Evolutionary conservation across 2,329 filamentous ascomycete genomes (phyloP).

Genomic region (Nigrospora sphaerica): DNA sequence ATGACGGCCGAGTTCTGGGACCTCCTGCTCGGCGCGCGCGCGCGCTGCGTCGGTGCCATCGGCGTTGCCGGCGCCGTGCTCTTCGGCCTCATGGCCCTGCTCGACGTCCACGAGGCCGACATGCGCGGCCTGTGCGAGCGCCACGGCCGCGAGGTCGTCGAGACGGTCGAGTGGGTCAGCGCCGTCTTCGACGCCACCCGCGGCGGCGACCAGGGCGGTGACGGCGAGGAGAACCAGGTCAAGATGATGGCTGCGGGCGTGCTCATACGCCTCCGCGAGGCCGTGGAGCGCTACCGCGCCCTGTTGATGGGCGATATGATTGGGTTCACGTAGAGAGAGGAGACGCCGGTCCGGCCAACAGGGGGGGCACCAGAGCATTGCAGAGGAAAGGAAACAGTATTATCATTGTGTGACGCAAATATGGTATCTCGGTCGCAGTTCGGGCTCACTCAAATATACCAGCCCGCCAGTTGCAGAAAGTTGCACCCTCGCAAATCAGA

Average conservation of each 20-base stretch:
- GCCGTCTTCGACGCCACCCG: constrained; percentile 60
- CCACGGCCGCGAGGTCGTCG: constrained; percentile 70
- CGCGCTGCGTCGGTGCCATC: constrained; percentile 50
- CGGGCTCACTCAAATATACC: no score
- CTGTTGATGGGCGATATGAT: constrained; percentile 66
- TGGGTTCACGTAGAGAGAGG: constrained; percentile 19
- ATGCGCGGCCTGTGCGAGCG: constrained; percentile 65
- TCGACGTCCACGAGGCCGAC: constrained; percentile 75
- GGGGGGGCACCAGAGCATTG: no score
- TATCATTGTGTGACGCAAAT: no score
- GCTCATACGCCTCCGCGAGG: constrained; percentile 70
- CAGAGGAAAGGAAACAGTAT: no score
- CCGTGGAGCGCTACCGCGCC: constrained; percentile 74
- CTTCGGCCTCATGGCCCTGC: constrained; percentile 68
- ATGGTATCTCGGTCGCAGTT: no score
- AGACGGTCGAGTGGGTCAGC: constrained; percentile 81
- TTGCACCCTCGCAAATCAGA: no score
- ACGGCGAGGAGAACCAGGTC: constrained; percentile 68
- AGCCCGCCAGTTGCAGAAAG: no score
- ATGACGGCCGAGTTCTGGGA: constrained; percentile 82
- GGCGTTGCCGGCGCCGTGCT: constrained; percentile 67
- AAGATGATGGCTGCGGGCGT: constrained; percentile 73
- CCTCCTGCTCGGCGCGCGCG: constrained; percentile 66
- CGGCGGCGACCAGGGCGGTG: constrained; percentile 37
- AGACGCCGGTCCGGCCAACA: no score